These are phyloP conservation scores for Leucosporidium yakuticum DNA, from an alignment of 768 basidiomycete genomes.

Conservation along the genomic window DNA sequence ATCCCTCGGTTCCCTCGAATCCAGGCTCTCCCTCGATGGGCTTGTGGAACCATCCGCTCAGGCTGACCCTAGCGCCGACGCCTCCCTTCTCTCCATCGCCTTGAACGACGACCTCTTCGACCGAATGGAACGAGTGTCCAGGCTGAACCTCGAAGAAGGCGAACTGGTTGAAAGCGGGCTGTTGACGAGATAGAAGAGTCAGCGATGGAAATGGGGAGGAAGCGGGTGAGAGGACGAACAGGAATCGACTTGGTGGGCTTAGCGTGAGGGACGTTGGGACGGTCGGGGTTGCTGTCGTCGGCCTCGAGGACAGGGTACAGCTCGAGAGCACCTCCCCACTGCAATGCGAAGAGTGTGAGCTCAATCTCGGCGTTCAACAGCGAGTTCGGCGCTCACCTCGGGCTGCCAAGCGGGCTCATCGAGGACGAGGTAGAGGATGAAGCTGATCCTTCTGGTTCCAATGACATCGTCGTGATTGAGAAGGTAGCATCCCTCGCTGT, in stretches of 20 bases:
- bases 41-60: slow-evolving; percentile 96
- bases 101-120: slow-evolving; percentile 76
- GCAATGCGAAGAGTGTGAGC: not conserved
- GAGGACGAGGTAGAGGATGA: slow-evolving; percentile 92
- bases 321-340: slow-evolving; percentile 88
- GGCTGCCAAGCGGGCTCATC: slow-evolving; percentile 68
- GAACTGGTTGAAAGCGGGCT: slow-evolving; percentile 41
- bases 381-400: slow-evolving; percentile 43
- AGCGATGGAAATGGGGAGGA: slow-evolving; percentile 50
- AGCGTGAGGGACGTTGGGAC: slow-evolving; percentile 58
- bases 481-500: slow-evolving; percentile 84
- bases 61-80: slow-evolving; percentile 63
- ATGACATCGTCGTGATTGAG: slow-evolving; percentile 99
- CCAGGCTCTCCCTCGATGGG: slow-evolving; percentile 87
- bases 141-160: slow-evolving; percentile 70
- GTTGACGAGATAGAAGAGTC: not conserved
- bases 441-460: slow-evolving; percentile 84
- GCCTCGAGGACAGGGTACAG: slow-evolving; percentile 64
- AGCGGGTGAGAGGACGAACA: slow-evolving; percentile 37
- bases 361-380: not conserved
- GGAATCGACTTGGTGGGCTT: slow-evolving; percentile 49
- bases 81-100: slow-evolving; percentile 59
- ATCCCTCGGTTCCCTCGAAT: slow-evolving; percentile 54
- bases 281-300: slow-evolving; percentile 44
- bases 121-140: slow-evolving; percentile 89